Base-by-base conservation (phyloP, 1,284 basidiomycete genomes). In the Microbotryum lychnidis-dioicae region DNA sequence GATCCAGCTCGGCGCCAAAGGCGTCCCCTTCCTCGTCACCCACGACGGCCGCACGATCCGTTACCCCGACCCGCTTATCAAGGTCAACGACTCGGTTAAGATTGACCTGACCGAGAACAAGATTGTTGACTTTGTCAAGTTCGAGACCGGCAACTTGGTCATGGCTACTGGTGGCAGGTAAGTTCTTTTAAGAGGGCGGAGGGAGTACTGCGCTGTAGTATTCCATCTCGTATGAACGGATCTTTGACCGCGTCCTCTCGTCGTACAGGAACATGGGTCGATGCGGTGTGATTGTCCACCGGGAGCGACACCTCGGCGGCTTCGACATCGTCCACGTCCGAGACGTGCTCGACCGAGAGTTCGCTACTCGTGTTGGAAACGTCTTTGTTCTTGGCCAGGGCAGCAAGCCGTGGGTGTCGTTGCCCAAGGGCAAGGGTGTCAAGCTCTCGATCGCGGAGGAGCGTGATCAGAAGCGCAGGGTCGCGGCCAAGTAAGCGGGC, bases 31-130 rank as follows among this genome's bases (percentile, higher is more conserved):
- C 82, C 81, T 99, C 72, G 90, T 97, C 79, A 97, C 94, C 73
- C 94, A 99, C 82, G 96, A 99, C 76, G 94, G 96, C 66, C 91
- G 94, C 76, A 99, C 94, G 71, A 96, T 99, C 80, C 94, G 94
- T 73, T 99, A 97, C 83, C 94, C 96, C 71, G 94, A 98, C 79
- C 94, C 96, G 53, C 76, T 80, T 72, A 92, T 99, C 84, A 87
- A 84, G 77, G 91, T 92, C 79, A 94, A 98, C 83, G 94, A 98
- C 81, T 92, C 93, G 57, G 84, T 98, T 79, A 96, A 92, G 80
- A 97, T 89, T 77, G 94, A 97, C 80, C 81, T 99, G 68, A 87
- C 90, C 76, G 86, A 91, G 78, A 84, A 85, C 80, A 70, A 97
- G 97, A 92, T 99, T 76, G 83, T 82, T 71, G 93, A 94, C 75